Percentiles rank a stretch among this genome's conserved stretches.
phyloP scores from a whole-genome alignment of 2,329 filamentous ascomycete genomes.

The Clarireedia monteithiana region DNA sequence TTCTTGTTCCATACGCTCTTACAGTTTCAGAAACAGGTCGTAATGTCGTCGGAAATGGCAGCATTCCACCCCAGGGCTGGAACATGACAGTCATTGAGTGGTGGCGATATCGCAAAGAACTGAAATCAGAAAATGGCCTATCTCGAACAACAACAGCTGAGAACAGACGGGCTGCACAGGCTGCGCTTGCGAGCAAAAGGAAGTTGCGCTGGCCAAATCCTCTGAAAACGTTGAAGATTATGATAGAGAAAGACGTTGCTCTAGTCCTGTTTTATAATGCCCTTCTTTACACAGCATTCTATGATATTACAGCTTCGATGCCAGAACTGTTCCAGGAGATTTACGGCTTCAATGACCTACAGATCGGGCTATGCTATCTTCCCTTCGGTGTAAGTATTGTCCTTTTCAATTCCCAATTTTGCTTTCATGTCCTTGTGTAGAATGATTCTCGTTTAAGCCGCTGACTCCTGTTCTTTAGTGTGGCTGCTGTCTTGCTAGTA shows the following conservation, averaged over 20 bases:
- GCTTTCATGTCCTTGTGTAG: too few species aligned
- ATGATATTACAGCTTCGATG: slow-evolving; percentile 43
- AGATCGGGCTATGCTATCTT: slow-evolving; percentile 28
- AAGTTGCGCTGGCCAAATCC: slow-evolving; percentile 49
- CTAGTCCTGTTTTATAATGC: slow-evolving; percentile 45
- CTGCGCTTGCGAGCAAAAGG: slow-evolving; percentile 30
- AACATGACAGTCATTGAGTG: slow-evolving; percentile 51
- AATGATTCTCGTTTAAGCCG: too few species aligned
- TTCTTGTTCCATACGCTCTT: slow-evolving; percentile 30
- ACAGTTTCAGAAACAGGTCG: slow-evolving; percentile 29
- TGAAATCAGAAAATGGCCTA: slow-evolving; percentile 19
- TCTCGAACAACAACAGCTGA: slow-evolving; percentile 28
- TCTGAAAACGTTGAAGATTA: slow-evolving; percentile 43
- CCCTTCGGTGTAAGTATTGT: slow-evolving; percentile 35
- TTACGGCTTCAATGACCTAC: slow-evolving; percentile 28
- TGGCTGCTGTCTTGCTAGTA: slow-evolving; percentile 44
- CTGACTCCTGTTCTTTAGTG: too few species aligned
- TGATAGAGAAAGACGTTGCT: slow-evolving; percentile 50
- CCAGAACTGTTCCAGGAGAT: slow-evolving; percentile 36
- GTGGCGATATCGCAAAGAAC: slow-evolving; percentile 19
- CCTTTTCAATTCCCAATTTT: too few species aligned
- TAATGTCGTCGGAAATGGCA: slow-evolving; percentile 33
- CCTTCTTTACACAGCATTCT: slow-evolving; percentile 48
- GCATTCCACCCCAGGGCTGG: slow-evolving; percentile 47
- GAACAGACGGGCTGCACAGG: slow-evolving; percentile 28